These are phyloP conservation scores for Gloeopeniophorella convolvens DNA, from an alignment of 768 basidiomycete species.

Conservation along the genomic window DNA sequence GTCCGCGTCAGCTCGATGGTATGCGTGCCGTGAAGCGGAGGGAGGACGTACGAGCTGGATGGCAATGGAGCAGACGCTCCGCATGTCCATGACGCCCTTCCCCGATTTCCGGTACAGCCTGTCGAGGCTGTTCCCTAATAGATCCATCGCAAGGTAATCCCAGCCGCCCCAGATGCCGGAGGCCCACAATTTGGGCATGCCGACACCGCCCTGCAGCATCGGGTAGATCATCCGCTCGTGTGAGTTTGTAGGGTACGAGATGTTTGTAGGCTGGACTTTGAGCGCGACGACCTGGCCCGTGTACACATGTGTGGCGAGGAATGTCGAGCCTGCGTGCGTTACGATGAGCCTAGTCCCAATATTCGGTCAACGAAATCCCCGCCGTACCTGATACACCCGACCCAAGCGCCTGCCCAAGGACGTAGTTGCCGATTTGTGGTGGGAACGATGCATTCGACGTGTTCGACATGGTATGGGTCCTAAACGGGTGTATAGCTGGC, in stretches of 20 bases:
- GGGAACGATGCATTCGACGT: constrained; percentile 24
- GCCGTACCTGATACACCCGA: constrained; percentile 66
- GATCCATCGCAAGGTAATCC: constrained; percentile 60
- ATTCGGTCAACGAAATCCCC: not conserved
- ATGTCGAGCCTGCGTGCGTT: constrained; percentile 60
- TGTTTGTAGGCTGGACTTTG: constrained; percentile 63
- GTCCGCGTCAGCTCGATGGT: not conserved
- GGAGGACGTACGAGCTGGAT: constrained; percentile 59
- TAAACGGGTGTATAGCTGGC: not conserved
- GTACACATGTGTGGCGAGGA: constrained; percentile 50
- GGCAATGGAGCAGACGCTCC: constrained; percentile 68
- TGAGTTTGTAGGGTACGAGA: constrained; percentile 70
- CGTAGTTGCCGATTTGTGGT: constrained; percentile 50
- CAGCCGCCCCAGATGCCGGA: constrained; percentile 30
- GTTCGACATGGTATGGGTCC: not conserved
- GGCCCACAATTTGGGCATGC: constrained; percentile 70
- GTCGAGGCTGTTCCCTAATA: constrained; percentile 67
- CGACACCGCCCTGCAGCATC: constrained; percentile 59
- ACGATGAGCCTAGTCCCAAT: not conserved
- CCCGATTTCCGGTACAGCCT: constrained; percentile 49
- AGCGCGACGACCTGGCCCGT: constrained; percentile 59
- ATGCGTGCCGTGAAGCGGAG: not conserved
- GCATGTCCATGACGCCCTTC: constrained; percentile 55
- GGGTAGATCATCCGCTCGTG: constrained; percentile 70
- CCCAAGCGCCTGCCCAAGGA: constrained; percentile 51